Base-by-base conservation (phyloP, 2,329 filamentous ascomycete genomes). In the Zalaria obscura region DNA sequence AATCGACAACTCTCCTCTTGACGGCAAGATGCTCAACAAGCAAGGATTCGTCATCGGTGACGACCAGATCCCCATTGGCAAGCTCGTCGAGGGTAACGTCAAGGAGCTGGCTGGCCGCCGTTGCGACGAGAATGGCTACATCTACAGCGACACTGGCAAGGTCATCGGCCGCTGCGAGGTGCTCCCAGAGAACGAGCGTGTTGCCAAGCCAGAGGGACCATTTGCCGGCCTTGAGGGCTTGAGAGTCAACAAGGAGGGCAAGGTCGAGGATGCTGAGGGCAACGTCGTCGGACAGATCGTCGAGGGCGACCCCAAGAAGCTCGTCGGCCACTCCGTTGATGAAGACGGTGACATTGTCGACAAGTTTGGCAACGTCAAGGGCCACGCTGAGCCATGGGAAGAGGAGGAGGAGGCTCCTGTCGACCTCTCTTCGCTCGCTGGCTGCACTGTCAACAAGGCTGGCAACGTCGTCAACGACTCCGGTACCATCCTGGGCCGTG, bases 341-440 rank as follows among this genome's bases (percentile, higher is more conserved):
- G 79, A 85, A 47, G 84, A 93, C 48, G 85, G 85, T 32, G 84
- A 91, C 43, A 77, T 93, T 28, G 69, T 83, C 42, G 85, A 91
- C 66, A 78, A 77, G 58, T 87, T 85, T 54, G 76, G 73, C 43
- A 75, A 73, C 45, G 66, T 72, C 49, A 74, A 74, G 59, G 72
- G 72, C 28, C 70, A 72, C 44, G 71, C 68, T n/a, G 72, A 75
- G 53, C 72, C 69, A 3, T 75, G 67, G 41, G 65, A 72, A 45
- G 62, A 67, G 45, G 72, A 73, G 52, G 63, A 58, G 35, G 61
- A 55, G 42, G 57, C 52, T 38, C 64, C 66, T 49, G 67, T 63
- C 5, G 74, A 78, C 48, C 62, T 77, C n/a, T 76, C 72, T 25
- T 60, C 66, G n/a, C 68, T 79, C 34, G 72, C 71, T 42, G 74